Percentiles rank a stretch among this genome's conserved stretches.
Conservation (phyloP, 2,329 filamentous ascomycete genomes). For the Colletotrichum liriopes region DNA sequence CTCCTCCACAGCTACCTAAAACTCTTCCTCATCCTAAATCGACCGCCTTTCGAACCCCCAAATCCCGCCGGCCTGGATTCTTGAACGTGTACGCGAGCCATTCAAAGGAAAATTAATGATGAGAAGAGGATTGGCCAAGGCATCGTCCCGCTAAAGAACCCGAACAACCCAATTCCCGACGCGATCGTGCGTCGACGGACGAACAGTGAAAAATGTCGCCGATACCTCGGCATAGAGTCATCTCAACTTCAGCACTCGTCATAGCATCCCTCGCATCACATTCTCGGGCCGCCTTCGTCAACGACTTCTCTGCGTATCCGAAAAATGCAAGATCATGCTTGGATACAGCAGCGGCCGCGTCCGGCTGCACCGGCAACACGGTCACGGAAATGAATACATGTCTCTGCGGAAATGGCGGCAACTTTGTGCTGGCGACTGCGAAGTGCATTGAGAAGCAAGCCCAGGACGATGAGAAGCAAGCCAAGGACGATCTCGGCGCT, state of each 20-base stretch:
- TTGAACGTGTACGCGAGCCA: conserved; percentile 4
- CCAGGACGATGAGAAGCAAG: conserved; percentile 54
- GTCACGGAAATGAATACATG: conserved; percentile 37
- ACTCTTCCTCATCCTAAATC: conserved; percentile 36
- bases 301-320: conserved; percentile 38
- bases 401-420: conserved; percentile 48
- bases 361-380: conserved; percentile 35
- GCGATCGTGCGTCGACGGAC: conserved; percentile 27
- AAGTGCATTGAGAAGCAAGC: conserved; percentile 59
- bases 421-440: conserved; percentile 65
- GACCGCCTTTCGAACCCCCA: conserved; percentile 20
- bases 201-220: conserved; percentile 30
- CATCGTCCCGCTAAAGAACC: conserved; percentile 25
- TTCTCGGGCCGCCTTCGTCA: conserved; percentile 22
- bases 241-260: conserved; percentile 29
- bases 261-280: conserved; percentile 30
- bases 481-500: conserved; percentile 54
- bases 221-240: conserved; percentile 25
- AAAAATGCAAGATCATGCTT: conserved; percentile 26
- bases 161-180: conserved; percentile 7
- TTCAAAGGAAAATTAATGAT: conserved; percentile 22
- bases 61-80: not conserved
- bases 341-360: conserved; percentile 28
- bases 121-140: conserved; percentile 3
- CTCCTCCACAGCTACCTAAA: conserved; percentile 40